Evolutionary conservation across 345 rosid genomes (phyloP).

Genomic region (Kernera saxatilis): DNA sequence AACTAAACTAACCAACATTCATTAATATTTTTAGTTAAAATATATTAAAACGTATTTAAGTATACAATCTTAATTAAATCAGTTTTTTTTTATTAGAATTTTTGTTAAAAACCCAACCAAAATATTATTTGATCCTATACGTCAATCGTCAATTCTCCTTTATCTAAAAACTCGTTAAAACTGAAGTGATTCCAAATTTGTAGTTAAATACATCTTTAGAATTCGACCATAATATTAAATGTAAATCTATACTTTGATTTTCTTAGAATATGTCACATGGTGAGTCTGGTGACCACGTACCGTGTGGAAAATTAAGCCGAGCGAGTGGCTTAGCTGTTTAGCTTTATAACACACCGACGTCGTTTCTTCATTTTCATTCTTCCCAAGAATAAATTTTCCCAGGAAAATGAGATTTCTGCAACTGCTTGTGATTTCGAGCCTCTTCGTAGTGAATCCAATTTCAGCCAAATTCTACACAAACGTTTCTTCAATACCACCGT

Average conservation of each 20-base stretch:
- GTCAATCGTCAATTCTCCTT: too few relatives aligned
- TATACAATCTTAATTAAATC: too few relatives aligned
- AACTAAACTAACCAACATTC: too few relatives aligned
- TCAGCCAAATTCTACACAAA: constrained; percentile 29
- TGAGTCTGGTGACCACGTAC: background rate
- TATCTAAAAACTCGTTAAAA: too few relatives aligned
- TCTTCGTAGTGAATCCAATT: constrained; percentile 8
- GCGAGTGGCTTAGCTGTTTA: background rate
- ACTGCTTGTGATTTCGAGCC: background rate
- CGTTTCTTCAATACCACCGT: constrained; percentile 20
- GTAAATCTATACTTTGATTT: background rate
- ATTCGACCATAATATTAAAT: too few relatives aligned
- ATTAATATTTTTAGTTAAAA: too few relatives aligned
- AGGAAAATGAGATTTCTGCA: constrained; percentile 7
- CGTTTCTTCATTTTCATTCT: background rate
- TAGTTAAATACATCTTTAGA: too few relatives aligned
- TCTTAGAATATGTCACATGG: background rate
- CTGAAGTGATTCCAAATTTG: too few relatives aligned
- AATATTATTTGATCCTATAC: too few relatives aligned
- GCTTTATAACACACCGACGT: constrained; percentile 3
- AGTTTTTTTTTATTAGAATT: too few relatives aligned
- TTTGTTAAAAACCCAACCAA: too few relatives aligned
- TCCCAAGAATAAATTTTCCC: background rate
- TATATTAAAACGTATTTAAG: too few relatives aligned
- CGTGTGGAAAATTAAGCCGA: background rate